Evolutionary conservation across 371 early-diverging fungal genomes (phyloP).

Genomic region (Apophysomyces ossiformis): DNA sequence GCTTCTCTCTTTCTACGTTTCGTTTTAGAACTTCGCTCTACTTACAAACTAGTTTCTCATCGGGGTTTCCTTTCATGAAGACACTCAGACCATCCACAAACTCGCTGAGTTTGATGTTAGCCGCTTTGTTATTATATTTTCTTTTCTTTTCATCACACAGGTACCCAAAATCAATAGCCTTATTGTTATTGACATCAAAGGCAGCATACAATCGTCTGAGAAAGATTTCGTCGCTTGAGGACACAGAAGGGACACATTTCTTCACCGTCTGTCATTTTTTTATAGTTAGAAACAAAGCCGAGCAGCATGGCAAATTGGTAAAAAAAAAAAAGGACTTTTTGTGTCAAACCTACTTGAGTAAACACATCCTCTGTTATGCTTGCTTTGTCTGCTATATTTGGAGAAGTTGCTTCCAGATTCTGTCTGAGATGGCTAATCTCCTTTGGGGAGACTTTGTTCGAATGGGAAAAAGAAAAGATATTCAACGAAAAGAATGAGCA

Average conservation of each 20-base stretch:
- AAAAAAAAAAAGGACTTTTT: neutral
- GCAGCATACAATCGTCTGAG: conserved; percentile 81
- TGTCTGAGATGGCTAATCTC: conserved; percentile 71
- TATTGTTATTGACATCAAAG: conserved; percentile 74
- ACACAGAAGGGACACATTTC: conserved; percentile 51
- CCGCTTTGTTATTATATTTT: neutral
- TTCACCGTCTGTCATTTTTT: conserved; percentile 36
- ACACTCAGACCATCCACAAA: conserved; percentile 79
- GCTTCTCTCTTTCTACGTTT: conserved; percentile 5
- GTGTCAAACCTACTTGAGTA: conserved; percentile 58
- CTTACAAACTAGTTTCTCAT: conserved; percentile 81
- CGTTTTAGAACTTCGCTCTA: neutral
- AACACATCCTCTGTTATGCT: conserved; percentile 75
- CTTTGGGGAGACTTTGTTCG: conserved; percentile 59
- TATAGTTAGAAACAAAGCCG: conserved; percentile 10
- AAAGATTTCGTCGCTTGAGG: conserved; percentile 75
- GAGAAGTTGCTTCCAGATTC: conserved; percentile 63
- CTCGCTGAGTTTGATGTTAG: conserved; percentile 42
- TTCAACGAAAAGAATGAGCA: neutral
- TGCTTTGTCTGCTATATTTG: conserved; percentile 46
- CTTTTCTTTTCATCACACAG: neutral
- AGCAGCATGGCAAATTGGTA: neutral
- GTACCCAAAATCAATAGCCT: conserved; percentile 69
- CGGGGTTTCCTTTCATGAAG: conserved; percentile 81
- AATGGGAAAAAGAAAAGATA: conserved; percentile 11